Percentiles rank a stretch among this genome's conserved stretches.
phyloP scores from a whole-genome alignment of 2,329 filamentous ascomycete species.

The Stagonosporopsis cucurbitacearum region DNA sequence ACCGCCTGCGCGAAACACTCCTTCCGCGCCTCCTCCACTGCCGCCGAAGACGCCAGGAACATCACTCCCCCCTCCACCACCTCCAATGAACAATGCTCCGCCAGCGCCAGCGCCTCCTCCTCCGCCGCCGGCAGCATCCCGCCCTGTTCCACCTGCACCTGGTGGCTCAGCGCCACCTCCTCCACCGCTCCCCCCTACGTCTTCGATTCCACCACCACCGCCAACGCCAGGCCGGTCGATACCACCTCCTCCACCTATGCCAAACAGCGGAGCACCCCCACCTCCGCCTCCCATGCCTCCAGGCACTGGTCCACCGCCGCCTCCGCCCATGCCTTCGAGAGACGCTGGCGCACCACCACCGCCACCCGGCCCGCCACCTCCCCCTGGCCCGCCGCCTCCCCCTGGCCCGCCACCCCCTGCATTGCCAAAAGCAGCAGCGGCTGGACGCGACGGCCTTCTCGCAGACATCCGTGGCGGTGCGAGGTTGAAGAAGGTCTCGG shows the following conservation, averaged over 20 bases:
- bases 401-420: conserved; percentile 44
- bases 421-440: conserved; percentile 49
- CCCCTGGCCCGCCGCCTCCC: conserved; percentile 49
- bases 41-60: conserved; percentile 49
- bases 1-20: conserved; percentile 53
- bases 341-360: conserved; percentile 50
- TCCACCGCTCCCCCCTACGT: conserved; percentile 35
- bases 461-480: conserved; percentile 74
- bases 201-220: conserved; percentile 40
- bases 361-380: conserved; percentile 22
- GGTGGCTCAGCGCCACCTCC: conserved; percentile 32
- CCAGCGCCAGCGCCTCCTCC: conserved; percentile 41
- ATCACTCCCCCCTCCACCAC: conserved; percentile 67
- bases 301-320: conserved; percentile 46
- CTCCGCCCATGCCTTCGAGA: conserved; percentile 38
- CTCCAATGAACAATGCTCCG: conserved; percentile 39
- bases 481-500: conserved; percentile 75
- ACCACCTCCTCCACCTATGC: conserved; percentile 47
- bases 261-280: conserved; percentile 40
- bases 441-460: conserved; percentile 66
- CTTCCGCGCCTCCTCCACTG: conserved; percentile 48
- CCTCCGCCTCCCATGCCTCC: conserved; percentile 27
- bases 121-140: conserved; percentile 36
- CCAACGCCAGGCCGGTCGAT: conserved; percentile 34
- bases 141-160: conserved; percentile 35